Base-by-base conservation (phyloP, 345 rosid species). In the Heritiera fomes region DNA sequence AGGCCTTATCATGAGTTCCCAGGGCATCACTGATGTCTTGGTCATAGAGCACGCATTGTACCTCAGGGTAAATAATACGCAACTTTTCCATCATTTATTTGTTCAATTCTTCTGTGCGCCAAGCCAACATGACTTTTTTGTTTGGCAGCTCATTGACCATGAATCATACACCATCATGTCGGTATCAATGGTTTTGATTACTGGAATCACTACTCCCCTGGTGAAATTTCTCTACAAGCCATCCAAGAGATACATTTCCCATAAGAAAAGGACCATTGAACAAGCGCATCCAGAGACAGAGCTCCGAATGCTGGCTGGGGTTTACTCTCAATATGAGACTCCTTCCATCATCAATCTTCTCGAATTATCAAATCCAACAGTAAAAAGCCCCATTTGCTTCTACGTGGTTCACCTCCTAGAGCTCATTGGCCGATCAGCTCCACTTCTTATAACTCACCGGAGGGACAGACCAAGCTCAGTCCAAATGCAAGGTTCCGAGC, bases 341-440 rank as follows among this genome's bases (percentile, higher is more conserved):
- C 98, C 97, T 28, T 88, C 98, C 23, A 86, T 95, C 73, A 95
- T 93, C 80, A 91, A 88, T 78, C 92, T 95, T 74, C 88, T 95
- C 7, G 97, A 95, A 82, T 92, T 93, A 71, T 89, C 99, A 7
- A 75, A 93, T 74, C 91, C 99, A 3, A 88, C 87, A 45, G 85
- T 85, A 47, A 90, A 81, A 80, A 89, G 94, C 43, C 99, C 98
- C 0, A 87, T 95, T 62, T 88, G 88, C 49, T 87, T 95, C 55
- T 92, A 88, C 20, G 97, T 95, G 75, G 93, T 95, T 75, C 97
- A 93, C 79, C 91, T 95, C 11, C 94, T 91, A 10, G 97, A 95
- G 80, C 98, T 95, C 80, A 90, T 94, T 0, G 99, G 99, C 0
- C 90, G 97, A 8, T 95, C 99, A 23, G 91, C 99, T 2, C 98